Evolutionary conservation across 495 filamentous ascomycete species (phyloP), one percentile per base, ranked within the genome.

Genomic region (Penicillium tannophilum): DNA sequence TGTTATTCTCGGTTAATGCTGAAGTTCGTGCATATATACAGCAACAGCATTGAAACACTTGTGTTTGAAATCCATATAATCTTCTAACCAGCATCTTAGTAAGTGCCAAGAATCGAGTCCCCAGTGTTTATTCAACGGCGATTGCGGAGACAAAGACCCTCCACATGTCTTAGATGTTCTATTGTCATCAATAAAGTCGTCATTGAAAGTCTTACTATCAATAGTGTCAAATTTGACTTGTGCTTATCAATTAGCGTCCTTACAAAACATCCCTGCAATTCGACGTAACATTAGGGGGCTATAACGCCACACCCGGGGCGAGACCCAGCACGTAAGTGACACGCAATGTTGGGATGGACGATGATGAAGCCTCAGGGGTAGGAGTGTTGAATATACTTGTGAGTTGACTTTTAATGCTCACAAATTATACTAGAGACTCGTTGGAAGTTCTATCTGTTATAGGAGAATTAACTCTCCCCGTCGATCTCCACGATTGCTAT

Each of bases 291-390:
- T 26, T 20, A 8, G 26, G 31, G 52, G 30, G 23, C 14, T n/a
- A 41, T 17, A 44, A 57, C 59, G 59, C 59, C 59, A 57, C 59
- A 53, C 31, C 59, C 59, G 59, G 51, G n/a, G 41, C n/a, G 36
- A 30, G 47, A 8, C 33, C 26, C 42, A 31, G 43, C 46, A 31
- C 57, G 44, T 60, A 51, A 44, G 44, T 30, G 51, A 54, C 57
- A 54, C 56, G 56, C 56, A 60, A 54, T 60, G 39, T 9, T 16
- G 14, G 19, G 31, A 23, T 36, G 11, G 5, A 10, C 36, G 16
- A 26, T 52, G 14, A 41, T 52, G 28, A 52, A 36, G 36, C 23
- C 12, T 30, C 26, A 31, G 24, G 39, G 36, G 52, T 3, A 36
- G 33, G 28, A 7, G 28, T 28, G 6, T 28, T 7, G 28, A 28